phyloP scores from a whole-genome alignment of 305 asterid genomes.

The Ajuga reptans region DNA sequence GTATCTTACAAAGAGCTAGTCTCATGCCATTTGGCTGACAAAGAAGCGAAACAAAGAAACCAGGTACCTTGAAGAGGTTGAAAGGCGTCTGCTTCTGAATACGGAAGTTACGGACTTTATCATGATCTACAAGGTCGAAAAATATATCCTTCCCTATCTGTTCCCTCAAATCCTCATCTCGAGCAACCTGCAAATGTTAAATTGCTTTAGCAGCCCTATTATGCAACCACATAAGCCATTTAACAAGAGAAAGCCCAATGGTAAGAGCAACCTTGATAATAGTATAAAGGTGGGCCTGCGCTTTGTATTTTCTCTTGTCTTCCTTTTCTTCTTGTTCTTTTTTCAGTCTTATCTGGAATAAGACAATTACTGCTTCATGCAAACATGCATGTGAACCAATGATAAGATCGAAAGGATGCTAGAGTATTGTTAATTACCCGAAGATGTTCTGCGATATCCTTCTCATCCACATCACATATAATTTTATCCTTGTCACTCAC shows the following conservation, averaged over 20 bases:
- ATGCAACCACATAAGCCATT: conserved; percentile 17
- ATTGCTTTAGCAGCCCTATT: conserved; percentile 19
- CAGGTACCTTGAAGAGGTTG: conserved; percentile 40
- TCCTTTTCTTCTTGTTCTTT: conserved; percentile 46
- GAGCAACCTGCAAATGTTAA: conserved; percentile 62
- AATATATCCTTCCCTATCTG: conserved; percentile 86
- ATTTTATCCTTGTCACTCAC: conserved; percentile 91
- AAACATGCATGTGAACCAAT: conserved; percentile 5
- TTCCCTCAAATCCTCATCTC: conserved; percentile 81
- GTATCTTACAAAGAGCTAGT: background rate
- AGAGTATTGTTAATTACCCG: conserved; percentile 40
- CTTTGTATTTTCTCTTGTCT: conserved; percentile 87
- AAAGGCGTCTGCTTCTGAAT: conserved; percentile 79
- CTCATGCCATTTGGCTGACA: background rate
- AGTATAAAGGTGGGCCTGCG: conserved; percentile 86
- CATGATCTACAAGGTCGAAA: conserved; percentile 96
- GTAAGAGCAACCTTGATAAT: conserved; percentile 63
- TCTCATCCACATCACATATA: conserved; percentile 91
- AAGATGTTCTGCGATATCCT: conserved; percentile 90
- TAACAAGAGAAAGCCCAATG: background rate
- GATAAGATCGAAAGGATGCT: background rate
- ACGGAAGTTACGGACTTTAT: conserved; percentile 83
- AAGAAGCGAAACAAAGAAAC: conserved; percentile 8
- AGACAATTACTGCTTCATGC: conserved; percentile 12
- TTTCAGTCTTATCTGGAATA: conserved; percentile 64